Base-by-base conservation (phyloP, 2,329 filamentous ascomycete genomes). In the Herpotrichia juniperi region DNA sequence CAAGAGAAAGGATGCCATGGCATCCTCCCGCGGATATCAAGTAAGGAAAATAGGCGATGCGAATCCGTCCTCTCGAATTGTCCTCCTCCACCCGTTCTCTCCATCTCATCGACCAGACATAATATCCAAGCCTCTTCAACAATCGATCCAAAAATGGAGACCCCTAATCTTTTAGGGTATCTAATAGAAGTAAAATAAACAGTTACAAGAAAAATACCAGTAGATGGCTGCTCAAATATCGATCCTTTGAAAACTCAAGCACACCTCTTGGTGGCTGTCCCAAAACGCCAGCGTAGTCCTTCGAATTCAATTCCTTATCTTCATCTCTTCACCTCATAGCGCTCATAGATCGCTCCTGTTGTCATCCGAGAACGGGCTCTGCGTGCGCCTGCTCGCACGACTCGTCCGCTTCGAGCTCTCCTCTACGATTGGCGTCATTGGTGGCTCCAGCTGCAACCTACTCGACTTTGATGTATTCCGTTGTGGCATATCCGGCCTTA, bases 371-470 rank as follows among this genome's bases (percentile, higher is more conserved):
- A 74, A 74, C 2, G 71, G 71, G 39, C 67, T 71, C 40, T 68
- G 63, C 14, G 67, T 66, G 40, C 71, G 59, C 51, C 62, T 63
- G 1, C 66, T 68, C 7, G 67, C 61, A 37, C 59, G 61, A 45
- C 68, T 76, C 42, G 74, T 75, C 25, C 75, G 68, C 56, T 68
- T 72, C 1, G 72, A 73, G 21, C 72, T 71, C 56, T 80, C 78
- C 52, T 80, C 78, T 7, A 76, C 74, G n/a, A 79, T 78, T 16
- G 77, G 76, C 17, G 73, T 76, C 53, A 80, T 72, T 8, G 69
- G 68, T n/a, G 37, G 34, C 8, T 17, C 37, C 19, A 64, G 58
- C 17, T 64, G 66, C 2, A 71, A 54, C 17, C 59, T 62, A 24
- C 61, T 64, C 9, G 63, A 64, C 2, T 58, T 58, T 22, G 68